Evolutionary conservation across 257 asterid species (phyloP).

Genomic region (Verbascum thapsus): DNA sequence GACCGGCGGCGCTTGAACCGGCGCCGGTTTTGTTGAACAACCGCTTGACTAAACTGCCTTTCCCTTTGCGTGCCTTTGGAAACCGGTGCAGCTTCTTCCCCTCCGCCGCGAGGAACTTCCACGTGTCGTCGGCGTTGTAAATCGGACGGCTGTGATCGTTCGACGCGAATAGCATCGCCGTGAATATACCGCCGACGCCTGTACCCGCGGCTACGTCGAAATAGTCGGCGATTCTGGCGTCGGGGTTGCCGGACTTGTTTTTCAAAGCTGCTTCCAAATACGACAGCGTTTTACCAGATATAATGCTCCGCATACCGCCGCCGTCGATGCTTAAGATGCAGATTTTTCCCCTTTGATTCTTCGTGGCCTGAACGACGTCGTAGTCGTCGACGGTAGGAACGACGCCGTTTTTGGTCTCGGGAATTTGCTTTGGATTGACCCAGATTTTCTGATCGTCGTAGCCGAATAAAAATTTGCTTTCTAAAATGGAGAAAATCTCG

Average conservation of each 20-base stretch:
- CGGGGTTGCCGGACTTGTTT: slow-evolving; percentile 68
- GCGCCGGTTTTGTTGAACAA: slow-evolving; percentile 44
- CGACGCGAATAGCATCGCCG: slow-evolving; percentile 89
- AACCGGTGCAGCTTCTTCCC: slow-evolving; percentile 51
- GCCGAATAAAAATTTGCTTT: slow-evolving; percentile 83
- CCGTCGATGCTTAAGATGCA: slow-evolving; percentile 84
- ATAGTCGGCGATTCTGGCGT: slow-evolving; percentile 83
- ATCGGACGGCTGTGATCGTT: slow-evolving; percentile 62
- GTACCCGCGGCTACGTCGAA: slow-evolving; percentile 95
- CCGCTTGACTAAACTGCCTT: slow-evolving; percentile 44
- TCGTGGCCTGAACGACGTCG: slow-evolving; percentile 49
- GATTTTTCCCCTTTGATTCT: slow-evolving; percentile 83
- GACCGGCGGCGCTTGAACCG: slow-evolving; percentile 33
- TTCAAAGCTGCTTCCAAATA: slow-evolving; percentile 76
- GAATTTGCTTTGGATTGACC: slow-evolving; percentile 66
- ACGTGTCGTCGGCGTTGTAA: slow-evolving; percentile 78
- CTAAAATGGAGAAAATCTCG: slow-evolving; percentile 85
- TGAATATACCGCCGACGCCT: slow-evolving; percentile 88
- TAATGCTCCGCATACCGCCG: slow-evolving; percentile 77
- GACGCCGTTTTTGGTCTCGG: slow-evolving; percentile 32
- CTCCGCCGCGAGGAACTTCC: slow-evolving; percentile 77
- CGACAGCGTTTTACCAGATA: slow-evolving; percentile 77
- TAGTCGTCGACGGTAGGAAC: slow-evolving; percentile 31
- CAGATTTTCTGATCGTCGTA: slow-evolving; percentile 82
- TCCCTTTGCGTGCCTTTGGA: slow-evolving; percentile 31